Evolutionary conservation across 176 grass and related monocot species (phyloP), one percentile per base, ranked within the genome.

Genomic region (Aegilops bicornis): DNA sequence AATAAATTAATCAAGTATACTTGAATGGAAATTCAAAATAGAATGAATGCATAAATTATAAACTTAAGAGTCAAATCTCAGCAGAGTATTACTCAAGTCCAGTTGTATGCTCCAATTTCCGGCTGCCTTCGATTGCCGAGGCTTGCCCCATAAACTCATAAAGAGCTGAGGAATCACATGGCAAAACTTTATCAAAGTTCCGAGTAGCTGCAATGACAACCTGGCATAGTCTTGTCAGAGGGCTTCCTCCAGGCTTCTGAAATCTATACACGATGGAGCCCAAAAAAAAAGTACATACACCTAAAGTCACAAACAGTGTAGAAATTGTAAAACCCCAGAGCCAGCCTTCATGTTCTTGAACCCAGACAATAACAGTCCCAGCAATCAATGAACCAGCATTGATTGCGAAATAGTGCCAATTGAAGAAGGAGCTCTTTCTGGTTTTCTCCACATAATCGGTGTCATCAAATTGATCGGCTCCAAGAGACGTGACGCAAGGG

Each of bases 391-490:
- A 87, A 27, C 81, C 95, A 4, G 84, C 88, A 79, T 94, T 94
- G 17, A 89, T 33, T 48, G 78, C 80, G 80, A 97, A 91, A 73
- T 86, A 89, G 10, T 78, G 33, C 95, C 95, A 94, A 81, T 92
- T 94, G 79, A 97, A 97, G 69, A 89, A 97, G 73, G 95, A 91
- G 27, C 95, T 86, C 67, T 89, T 97, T 68, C 83, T 81, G 5
- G 74, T 77, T 87, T 69, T 90, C 80, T 97, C 92, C 22, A 35
- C 76, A 64, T 80, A 73, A 83, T 97, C 90, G 14, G 92, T 97
- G 60, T 94, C 87, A 91, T 93, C 94, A 86, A 96, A 93, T 64
- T 96, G 94, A 71, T 93, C 95, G 59, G 95, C 92, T 50, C 92
- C 90, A 67, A 97, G 94, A 39, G 95, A 93, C 72, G 83, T 37